Conservation (phyloP, 2,329 filamentous ascomycete genomes). For the Venturia nashicola region DNA sequence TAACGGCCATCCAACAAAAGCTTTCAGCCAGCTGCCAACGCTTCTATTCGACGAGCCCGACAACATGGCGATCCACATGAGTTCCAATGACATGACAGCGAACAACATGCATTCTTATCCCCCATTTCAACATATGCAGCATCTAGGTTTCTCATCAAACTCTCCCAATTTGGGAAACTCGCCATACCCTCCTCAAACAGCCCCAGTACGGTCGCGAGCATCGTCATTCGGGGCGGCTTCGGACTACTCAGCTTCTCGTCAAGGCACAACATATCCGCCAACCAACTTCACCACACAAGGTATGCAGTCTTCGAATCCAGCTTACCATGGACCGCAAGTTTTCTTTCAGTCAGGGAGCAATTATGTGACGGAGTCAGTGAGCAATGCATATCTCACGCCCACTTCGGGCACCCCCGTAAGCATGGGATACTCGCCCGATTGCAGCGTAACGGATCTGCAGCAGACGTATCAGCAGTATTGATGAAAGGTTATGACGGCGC, state of each 20-base stretch:
- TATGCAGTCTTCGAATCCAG: background rate
- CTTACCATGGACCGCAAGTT: background rate
- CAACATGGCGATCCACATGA: background rate
- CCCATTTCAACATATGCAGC: slow-evolving; percentile 1
- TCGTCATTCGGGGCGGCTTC: slow-evolving; percentile 4
- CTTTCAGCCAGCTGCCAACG: slow-evolving; percentile 4
- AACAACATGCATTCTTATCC: slow-evolving; percentile 10
- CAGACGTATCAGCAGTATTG: slow-evolving; percentile 2
- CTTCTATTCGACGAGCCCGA: slow-evolving; percentile 9
- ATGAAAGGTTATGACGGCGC: background rate
- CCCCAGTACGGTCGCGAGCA: slow-evolving; percentile 1
- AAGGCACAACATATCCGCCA: slow-evolving; percentile 8
- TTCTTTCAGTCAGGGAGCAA: background rate
- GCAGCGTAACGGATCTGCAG: background rate
- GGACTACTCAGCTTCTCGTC: background rate
- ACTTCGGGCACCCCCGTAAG: background rate
- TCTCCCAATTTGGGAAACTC: background rate
- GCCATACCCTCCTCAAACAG: slow-evolving; percentile 5
- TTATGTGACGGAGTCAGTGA: background rate
- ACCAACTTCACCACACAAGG: background rate
- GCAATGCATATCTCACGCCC: slow-evolving; percentile 1
- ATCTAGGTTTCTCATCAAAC: background rate
- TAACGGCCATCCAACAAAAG: background rate
- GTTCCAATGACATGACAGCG: background rate
- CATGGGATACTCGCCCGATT: slow-evolving; percentile 7